Evolutionary conservation across 1,139 yeast species (phyloP), one percentile per base, ranked within the genome.

Genomic region (Geotrichum europaeum): DNA sequence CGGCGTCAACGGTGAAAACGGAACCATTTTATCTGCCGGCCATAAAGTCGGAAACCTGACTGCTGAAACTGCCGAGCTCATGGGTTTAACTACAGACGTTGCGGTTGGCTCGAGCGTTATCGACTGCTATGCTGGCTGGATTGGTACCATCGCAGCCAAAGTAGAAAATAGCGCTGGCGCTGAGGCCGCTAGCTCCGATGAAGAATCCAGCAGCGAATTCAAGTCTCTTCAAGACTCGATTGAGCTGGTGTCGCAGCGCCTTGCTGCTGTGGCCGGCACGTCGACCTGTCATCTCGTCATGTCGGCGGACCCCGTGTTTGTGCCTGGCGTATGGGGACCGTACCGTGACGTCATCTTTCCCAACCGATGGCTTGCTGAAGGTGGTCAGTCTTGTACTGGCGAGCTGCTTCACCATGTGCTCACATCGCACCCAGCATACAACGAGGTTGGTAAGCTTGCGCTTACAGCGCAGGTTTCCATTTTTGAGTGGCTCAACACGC

Each of bases 71-170:
- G 97, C 97, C n/a, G 81, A 80, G 54, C 91, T 89, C 60, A 79
- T 94, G 70, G 98, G 98, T 3, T 80, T 94, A 65, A 82, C 94
- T 13, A 81, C 87, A 32, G 81, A 81, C 60, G 88, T 96, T 75
- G 84, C 85, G 50, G 98, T 94, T 51, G 97, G 97, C 7, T 85
- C 96, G 1, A 97, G 97, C 68, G 96, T 94, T 47, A 94, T 94
- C 70, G 99, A 94, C 73, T 98, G 98, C 13, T 94, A 94, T 71
- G 96, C 98, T 10, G 99, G 99, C 58, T 94, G 98, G 98, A 84
- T 94, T 62, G 99, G 99, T 61, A 94, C 99, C 0, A 97, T 92
- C 61, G 99, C 97, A 36, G 96, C 96, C 1, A 84, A 85, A 68
- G 84, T 85, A 6, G 69, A 76, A 18, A 76, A 76, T 60, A 32